Evolutionary conservation across 495 filamentous ascomycete genomes (phyloP), one percentile per base, ranked within the genome.

Genomic region (Alectoria sarmentosa): DNA sequence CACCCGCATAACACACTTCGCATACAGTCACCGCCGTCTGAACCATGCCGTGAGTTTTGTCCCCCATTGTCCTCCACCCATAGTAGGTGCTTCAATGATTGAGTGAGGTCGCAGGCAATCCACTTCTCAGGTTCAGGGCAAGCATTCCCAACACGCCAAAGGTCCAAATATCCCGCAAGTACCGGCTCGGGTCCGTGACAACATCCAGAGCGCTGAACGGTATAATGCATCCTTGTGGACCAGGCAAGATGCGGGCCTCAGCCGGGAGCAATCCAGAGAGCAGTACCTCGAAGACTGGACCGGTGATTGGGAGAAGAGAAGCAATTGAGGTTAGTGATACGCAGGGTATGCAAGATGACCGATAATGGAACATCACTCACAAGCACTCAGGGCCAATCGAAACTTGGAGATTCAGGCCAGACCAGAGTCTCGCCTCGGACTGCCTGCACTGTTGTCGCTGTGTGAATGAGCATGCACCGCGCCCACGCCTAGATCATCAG

Each of bases 141-240:
- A 55, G 0, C 14, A 55, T 3, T 55, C 28, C 52, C 28, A 55
- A n/a, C 14, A 3, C 21, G 10, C 28, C 28, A 21, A 55, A 5
- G 30, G 30, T 55, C n/a, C 52, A 36, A 55, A 2, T 19, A 23
- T 30, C 52, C 17, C 15, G 17, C 28, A 55, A 32, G n/a, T 34
- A 34, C 11, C 28, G 28, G 28, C 30, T 55, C 52, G 30, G 52
- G 21, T 30, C 17, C n/a, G 38, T n/a, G 26, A 36, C 49, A 54
- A 54, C 28, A 10, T 55, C 15, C 52, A 55, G 21, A 55, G 17
- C 17, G 6, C 34, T n/a, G 52, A 55, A 1, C 52, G n/a, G 30
- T 55, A 55, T 34, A 55, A 55, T 11, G 52, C 52, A 19, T 55
- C 30, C 7, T 55, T 55, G 17, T 55, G 52, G 52, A 30, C 52